phyloP scores from a whole-genome alignment of 2,329 filamentous ascomycete species.

The Ascomycota sp. region DNA sequence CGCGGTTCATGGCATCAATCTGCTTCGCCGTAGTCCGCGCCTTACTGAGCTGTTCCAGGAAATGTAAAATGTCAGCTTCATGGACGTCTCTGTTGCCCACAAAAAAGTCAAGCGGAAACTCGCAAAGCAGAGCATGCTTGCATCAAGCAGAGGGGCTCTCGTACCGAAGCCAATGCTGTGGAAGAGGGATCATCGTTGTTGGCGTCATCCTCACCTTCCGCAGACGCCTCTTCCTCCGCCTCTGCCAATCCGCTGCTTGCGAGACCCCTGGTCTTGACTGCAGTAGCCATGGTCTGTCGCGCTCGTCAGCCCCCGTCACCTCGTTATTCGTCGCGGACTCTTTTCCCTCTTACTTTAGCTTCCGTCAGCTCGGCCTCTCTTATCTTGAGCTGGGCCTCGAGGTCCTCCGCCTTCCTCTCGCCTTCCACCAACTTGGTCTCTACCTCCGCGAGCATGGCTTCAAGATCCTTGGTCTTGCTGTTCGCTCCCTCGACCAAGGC shows the following conservation, averaged over 20 bases:
- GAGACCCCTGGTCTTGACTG: slow-evolving; percentile 26
- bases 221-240: slow-evolving; percentile 16
- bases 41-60: slow-evolving; percentile 19
- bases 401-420: slow-evolving; percentile 25
- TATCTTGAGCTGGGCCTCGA: slow-evolving; percentile 36
- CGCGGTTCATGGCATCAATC: slow-evolving; percentile 31
- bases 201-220: slow-evolving; percentile 36
- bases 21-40: slow-evolving; percentile 24
- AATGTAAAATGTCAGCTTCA: background rate
- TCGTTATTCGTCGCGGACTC: background rate
- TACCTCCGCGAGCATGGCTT: slow-evolving; percentile 26
- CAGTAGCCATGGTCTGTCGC: slow-evolving; percentile 22
- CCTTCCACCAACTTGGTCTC: slow-evolving; percentile 24
- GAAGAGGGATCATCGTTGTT: slow-evolving; percentile 39
- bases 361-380: slow-evolving; percentile 44
- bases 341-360: slow-evolving; percentile 24
- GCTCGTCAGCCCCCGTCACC: slow-evolving; percentile 1
- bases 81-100: too few relatives aligned
- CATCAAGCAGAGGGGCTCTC: slow-evolving; percentile 28
- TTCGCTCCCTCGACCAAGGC: slow-evolving; percentile 38
- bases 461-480: slow-evolving; percentile 28
- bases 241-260: slow-evolving; percentile 33
- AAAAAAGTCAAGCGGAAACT: slow-evolving; percentile 4
- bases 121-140: slow-evolving; percentile 9
- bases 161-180: slow-evolving; percentile 46